Conservation (phyloP, 345 rosid species). For the Combretum micranthum region DNA sequence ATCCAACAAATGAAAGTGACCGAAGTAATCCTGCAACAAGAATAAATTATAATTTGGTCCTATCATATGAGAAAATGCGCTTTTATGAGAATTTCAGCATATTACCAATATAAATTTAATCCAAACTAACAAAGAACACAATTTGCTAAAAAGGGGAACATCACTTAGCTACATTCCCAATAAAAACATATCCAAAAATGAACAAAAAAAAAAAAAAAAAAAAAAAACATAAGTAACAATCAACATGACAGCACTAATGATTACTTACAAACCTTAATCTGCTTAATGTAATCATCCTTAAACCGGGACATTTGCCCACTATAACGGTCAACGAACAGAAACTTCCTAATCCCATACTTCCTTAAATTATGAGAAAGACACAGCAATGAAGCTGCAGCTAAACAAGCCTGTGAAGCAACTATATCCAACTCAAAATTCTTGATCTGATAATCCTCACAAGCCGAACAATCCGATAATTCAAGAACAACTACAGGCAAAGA, state of each 20-base stretch:
- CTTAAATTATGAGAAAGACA: conserved; percentile 72
- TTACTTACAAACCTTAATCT: conserved; percentile 45
- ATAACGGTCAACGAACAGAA: conserved; percentile 68
- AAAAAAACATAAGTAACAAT: background rate
- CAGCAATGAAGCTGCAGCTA: conserved; percentile 68
- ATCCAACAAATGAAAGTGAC: too few species aligned
- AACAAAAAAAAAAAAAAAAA: too few species aligned
- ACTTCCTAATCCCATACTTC: conserved; percentile 67
- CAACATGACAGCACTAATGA: background rate
- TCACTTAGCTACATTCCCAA: background rate
- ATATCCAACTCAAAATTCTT: conserved; percentile 66
- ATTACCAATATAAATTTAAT: too few species aligned
- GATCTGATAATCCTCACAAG: conserved; percentile 50
- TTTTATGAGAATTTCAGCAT: too few species aligned
- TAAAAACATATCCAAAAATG: background rate
- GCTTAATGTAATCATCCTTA: conserved; percentile 40
- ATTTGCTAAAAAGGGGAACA: too few species aligned
- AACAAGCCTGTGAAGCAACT: conserved; percentile 69
- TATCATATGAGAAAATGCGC: too few species aligned
- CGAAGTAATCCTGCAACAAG: too few species aligned
- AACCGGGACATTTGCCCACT: conserved; percentile 47
- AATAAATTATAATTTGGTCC: too few species aligned
- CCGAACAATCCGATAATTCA: conserved; percentile 48
- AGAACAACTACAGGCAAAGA: conserved; percentile 54
- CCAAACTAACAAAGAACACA: too few species aligned